Conservation (phyloP, 192 early-diverging fungal genomes). For the Polychytrium aggregatum region DNA sequence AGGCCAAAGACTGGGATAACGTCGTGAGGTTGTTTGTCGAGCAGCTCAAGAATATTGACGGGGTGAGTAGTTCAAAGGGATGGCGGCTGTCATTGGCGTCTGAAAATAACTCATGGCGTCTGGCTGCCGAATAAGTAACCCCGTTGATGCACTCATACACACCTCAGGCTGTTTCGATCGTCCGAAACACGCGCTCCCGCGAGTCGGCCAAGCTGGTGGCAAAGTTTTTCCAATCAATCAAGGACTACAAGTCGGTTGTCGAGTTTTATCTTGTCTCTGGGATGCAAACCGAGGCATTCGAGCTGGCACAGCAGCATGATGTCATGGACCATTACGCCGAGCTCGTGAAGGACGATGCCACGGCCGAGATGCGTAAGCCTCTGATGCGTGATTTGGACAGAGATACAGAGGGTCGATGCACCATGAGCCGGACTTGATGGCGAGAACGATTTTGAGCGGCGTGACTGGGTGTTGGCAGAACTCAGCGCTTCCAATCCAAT, state of each 20-base stretch:
- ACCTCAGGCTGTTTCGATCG: slow-evolving; percentile 29
- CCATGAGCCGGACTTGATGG: too few relatives aligned
- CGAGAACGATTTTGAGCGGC: neutral
- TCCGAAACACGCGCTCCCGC: slow-evolving; percentile 34
- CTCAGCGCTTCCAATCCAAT: neutral
- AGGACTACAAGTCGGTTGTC: slow-evolving; percentile 37
- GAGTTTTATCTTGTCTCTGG: slow-evolving; percentile 46
- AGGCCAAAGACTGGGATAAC: slow-evolving; percentile 35
- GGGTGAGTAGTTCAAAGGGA: slow-evolving; percentile 9
- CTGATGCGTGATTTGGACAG: too few relatives aligned
- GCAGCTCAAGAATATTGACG: slow-evolving; percentile 35
- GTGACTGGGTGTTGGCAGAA: neutral
- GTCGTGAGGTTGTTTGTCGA: slow-evolving; percentile 36
- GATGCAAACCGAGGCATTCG: slow-evolving; percentile 44
- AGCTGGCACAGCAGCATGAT: slow-evolving; percentile 41
- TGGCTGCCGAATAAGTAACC: too few relatives aligned
- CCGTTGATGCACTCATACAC: too few relatives aligned
- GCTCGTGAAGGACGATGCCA: slow-evolving; percentile 33
- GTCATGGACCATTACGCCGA: slow-evolving; percentile 43
- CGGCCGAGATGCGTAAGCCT: slow-evolving; percentile 15
- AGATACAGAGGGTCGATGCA: too few relatives aligned
- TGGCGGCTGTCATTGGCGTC: too few relatives aligned
- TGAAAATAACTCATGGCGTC: too few relatives aligned
- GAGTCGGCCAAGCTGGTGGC: slow-evolving; percentile 36
- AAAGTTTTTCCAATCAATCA: slow-evolving; percentile 32